Conservation (phyloP, 2,329 filamentous ascomycete species). For the Colletotrichum aenigma region DNA sequence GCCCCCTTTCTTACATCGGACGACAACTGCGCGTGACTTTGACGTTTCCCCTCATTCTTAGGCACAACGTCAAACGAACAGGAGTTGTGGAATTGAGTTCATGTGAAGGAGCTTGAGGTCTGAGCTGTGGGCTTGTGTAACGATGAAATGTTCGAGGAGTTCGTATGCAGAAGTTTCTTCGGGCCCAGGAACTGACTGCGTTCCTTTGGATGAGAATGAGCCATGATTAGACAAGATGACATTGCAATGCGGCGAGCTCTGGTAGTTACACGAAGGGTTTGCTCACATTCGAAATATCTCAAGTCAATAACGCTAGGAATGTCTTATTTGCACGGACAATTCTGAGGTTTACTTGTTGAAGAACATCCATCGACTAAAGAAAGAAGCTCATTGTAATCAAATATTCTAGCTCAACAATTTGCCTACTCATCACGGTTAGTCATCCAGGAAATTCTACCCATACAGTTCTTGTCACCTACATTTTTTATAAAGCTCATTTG, state of each 20-base stretch:
- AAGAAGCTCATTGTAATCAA: background rate
- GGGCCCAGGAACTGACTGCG: background rate
- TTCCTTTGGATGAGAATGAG: background rate
- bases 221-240: background rate
- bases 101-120: background rate
- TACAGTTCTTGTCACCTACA: background rate
- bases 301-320: background rate
- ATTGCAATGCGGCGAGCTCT: background rate
- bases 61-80: background rate
- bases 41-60: background rate
- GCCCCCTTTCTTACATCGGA: background rate
- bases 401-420: background rate
- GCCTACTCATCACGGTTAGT: background rate
- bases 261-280: background rate
- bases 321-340: background rate
- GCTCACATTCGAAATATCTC: background rate
- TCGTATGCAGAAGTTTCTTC: background rate
- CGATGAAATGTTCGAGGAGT: background rate
- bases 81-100: background rate
- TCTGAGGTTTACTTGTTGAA: background rate
- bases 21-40: background rate
- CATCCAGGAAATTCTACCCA: background rate
- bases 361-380: background rate
- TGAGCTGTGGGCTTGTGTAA: background rate
- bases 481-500: background rate